phyloP scores from a whole-genome alignment of 805 yeast species.

The Clavispora fructus region DNA sequence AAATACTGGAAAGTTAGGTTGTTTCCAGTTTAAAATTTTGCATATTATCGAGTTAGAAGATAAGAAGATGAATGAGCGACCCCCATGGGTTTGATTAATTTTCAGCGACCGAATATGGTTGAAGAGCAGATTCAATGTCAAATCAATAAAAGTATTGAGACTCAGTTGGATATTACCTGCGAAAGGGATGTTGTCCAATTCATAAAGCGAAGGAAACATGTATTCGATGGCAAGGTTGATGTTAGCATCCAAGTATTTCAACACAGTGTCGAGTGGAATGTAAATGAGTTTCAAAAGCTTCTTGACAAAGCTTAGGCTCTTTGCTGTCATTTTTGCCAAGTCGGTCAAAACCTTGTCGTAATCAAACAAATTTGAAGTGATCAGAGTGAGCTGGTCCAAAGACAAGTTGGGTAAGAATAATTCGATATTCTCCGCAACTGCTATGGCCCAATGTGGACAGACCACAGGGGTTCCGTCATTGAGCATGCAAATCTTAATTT shows the following conservation, averaged over 20 bases:
- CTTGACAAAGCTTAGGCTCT: conserved; percentile 37
- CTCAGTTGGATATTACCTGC: conserved; percentile 41
- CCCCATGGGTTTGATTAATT: conserved; percentile 11
- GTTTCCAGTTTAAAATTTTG: conserved; percentile 94
- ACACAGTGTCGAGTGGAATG: conserved; percentile 55
- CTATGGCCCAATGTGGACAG: conserved; percentile 61
- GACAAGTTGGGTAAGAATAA: conserved; percentile 59
- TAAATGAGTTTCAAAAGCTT: conserved; percentile 43
- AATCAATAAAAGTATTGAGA: conserved; percentile 73
- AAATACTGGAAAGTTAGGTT: conserved; percentile 94
- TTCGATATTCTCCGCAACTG: conserved; percentile 45
- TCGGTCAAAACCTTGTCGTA: conserved; percentile 36
- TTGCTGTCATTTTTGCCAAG: conserved; percentile 30
- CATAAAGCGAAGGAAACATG: conserved; percentile 61
- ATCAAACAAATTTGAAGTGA: conserved; percentile 36
- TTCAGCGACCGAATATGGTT: conserved; percentile 59
- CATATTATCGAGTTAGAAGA: conserved; percentile 88
- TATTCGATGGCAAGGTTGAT: conserved; percentile 72
- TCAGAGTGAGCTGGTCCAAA: conserved; percentile 38
- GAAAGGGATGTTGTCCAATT: conserved; percentile 35
- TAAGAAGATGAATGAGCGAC: conserved; percentile 72
- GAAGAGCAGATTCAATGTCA: conserved; percentile 65
- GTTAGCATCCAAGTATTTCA: conserved; percentile 49
- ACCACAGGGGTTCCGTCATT: conserved; percentile 84
- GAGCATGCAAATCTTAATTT: conserved; percentile 63